Conservation (phyloP, 192 early-diverging fungal species). For the Coemansia aciculifera region DNA sequence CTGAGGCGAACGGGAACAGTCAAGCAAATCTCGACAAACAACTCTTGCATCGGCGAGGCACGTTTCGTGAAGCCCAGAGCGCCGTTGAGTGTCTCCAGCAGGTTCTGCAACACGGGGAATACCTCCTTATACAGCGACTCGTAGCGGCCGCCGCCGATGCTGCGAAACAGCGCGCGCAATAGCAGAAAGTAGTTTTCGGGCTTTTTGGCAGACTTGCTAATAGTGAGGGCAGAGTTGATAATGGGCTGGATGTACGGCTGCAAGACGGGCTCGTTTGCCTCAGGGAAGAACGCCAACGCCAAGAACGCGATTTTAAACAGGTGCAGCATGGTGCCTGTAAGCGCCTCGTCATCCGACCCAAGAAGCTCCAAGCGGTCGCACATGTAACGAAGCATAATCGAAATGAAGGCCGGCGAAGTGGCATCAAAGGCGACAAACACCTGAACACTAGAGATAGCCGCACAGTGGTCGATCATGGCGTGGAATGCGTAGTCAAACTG, state of each 20-base stretch:
- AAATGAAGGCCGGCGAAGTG: conserved; percentile 52
- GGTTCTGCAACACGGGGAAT: conserved; percentile 84
- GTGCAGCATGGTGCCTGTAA: conserved; percentile 70
- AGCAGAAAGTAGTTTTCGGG: conserved; percentile 93
- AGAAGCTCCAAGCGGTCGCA: conserved; percentile 44
- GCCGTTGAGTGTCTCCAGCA: conserved; percentile 89
- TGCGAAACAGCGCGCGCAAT: conserved; percentile 86
- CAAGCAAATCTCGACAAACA: conserved; percentile 97
- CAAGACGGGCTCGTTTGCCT: conserved; percentile 86
- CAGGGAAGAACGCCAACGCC: conserved; percentile 89
- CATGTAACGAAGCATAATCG: conserved; percentile 56
- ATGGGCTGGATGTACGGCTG: conserved; percentile 91
- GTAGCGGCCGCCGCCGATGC: conserved; percentile 96
- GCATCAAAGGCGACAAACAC: conserved; percentile 82
- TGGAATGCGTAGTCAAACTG: conserved; percentile 87
- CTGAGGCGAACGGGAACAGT: conserved; percentile 96
- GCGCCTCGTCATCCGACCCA: conserved; percentile 47
- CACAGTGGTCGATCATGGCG: conserved; percentile 72
- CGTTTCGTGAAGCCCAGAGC: conserved; percentile 74
- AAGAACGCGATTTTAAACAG: conserved; percentile 94
- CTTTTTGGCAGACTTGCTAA: conserved; percentile 77
- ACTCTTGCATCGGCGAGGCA: conserved; percentile 82
- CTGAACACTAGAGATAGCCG: conserved; percentile 82
- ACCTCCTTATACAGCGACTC: conserved; percentile 96
- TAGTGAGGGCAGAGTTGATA: conserved; percentile 85